A percentile compares a stretch with the other conserved stretches of the same genome.
phyloP scores from a whole-genome alignment of 2,329 filamentous ascomycete species.

The Ascochyta lentis region DNA sequence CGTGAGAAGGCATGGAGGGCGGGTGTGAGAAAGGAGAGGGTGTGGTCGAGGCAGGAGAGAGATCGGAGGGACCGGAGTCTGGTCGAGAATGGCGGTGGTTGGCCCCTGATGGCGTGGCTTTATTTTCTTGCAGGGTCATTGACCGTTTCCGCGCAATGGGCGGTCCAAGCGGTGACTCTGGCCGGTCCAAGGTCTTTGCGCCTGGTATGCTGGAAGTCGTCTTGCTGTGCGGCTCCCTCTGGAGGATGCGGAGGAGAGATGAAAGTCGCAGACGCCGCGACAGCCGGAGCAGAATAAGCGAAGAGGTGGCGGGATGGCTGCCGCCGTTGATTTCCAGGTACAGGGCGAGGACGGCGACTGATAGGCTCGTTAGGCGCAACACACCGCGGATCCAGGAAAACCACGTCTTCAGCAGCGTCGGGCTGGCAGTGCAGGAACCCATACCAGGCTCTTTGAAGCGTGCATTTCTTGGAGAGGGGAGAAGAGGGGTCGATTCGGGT shows the following conservation, averaged over 20 bases:
- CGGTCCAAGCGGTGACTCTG: constrained; percentile 30
- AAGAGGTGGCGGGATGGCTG: constrained; percentile 36
- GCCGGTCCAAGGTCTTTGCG: constrained; percentile 35
- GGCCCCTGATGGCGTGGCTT: constrained; percentile 27
- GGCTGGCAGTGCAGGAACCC: constrained; percentile 39
- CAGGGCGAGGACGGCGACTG: constrained; percentile 37
- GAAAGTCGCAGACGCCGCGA: constrained; percentile 38
- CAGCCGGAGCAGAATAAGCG: constrained; percentile 46
- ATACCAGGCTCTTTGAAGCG: constrained; percentile 37
- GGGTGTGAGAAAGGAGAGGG: constrained; percentile 23
- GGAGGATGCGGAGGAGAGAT: constrained; percentile 30
- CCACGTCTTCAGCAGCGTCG: constrained; percentile 39
- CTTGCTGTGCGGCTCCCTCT: constrained; percentile 32
- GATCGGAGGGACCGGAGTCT: constrained; percentile 20
- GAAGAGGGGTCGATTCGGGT: constrained; percentile 15
- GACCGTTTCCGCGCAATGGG: constrained; percentile 25
- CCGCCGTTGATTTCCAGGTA: constrained; percentile 39
- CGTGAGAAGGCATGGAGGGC: constrained; percentile 35
- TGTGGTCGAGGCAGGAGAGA: constrained; percentile 24
- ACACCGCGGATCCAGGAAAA: constrained; percentile 35
- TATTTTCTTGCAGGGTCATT: constrained; percentile 37
- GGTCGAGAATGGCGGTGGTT: constrained; percentile 19
- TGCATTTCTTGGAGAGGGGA: constrained; percentile 34
- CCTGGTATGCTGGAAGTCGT: constrained; percentile 24
- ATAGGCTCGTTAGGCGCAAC: constrained; percentile 36